Evolutionary conservation across 1,284 basidiomycete genomes (phyloP), one percentile per base, ranked within the genome.

Genomic region (Marasmius fiardii): DNA sequence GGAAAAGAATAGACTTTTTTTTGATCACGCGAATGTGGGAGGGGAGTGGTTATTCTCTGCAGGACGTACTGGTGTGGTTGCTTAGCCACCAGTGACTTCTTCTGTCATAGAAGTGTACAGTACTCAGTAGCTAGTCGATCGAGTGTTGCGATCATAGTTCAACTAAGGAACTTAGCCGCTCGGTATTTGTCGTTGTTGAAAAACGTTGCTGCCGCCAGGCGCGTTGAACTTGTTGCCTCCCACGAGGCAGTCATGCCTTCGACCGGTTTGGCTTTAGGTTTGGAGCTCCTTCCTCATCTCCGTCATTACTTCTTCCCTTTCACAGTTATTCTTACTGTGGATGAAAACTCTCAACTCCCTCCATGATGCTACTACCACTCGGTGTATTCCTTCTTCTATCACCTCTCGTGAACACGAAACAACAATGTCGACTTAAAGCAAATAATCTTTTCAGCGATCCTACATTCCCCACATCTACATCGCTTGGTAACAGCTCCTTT

Each of bases 341-440:
- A 18, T 20, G n/a, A 18, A 16, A 41, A 18, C 16, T 16, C 16
- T 31, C 5, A 31, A 12, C 47, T 26, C 26, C 54, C 26, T 34
- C 34, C 52, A 54, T 52, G 48, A 20, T 54, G 20, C 31, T 33
- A 41, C 39, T 53, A 23, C 41, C 52, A 10, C 35, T 56, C n/a
- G 50, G 43, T 33, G 21, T 58, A 20, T 24, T 60, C 12, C 26
- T 56, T 10, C 51, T 45, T 47, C 43, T 47, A 56, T 18, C 14
- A 8, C 18, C 14, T 20, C 44, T 47, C 44, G 35, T 43, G 26
- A 41, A 33, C 12, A 56, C 56, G 20, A 33, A 54, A 20, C 52
- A 63, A 35, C 65, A 68, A 59, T 69, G 68, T 55, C 59, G 59
- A 34, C 64, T 69, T 39, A 56, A 58, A 18, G 52, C 53, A 16